These are phyloP conservation scores for Avicennia marina DNA, from an alignment of 257 asterid species.

Conservation along the genomic window DNA sequence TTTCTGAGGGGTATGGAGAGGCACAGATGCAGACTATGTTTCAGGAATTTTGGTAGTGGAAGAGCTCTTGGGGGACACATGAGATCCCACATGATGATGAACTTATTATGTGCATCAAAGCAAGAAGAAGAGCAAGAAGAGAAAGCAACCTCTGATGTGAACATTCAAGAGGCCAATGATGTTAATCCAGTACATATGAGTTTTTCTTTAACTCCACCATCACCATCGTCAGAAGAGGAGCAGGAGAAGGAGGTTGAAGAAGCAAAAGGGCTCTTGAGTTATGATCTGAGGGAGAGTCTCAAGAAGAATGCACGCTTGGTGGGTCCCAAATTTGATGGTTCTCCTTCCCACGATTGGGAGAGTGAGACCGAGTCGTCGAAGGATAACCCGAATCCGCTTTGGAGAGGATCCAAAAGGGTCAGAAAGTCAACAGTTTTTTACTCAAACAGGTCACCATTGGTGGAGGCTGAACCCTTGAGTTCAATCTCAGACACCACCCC, in stretches of 20 bases:
- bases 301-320: too few species aligned
- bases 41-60: conserved; percentile 54
- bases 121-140: neutral
- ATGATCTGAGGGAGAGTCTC: too few species aligned
- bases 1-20: conserved; percentile 77
- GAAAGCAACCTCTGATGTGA: conserved; percentile 15
- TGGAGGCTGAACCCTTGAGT: neutral
- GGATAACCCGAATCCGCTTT: neutral
- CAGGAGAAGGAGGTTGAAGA: neutral
- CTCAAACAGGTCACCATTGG: neutral
- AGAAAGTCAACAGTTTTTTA: neutral
- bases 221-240: neutral
- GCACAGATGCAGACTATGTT: conserved; percentile 71
- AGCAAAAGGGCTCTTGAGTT: too few species aligned
- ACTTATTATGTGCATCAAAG: neutral
- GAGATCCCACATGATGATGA: conserved; percentile 79
- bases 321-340: too few species aligned
- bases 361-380: neutral
- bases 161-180: too few species aligned
- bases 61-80: conserved; percentile 91
- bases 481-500: neutral
- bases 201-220: neutral
- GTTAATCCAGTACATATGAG: too few species aligned
- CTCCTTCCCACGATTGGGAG: neutral
- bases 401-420: neutral